phyloP scores from a whole-genome alignment of 495 filamentous ascomycete genomes.

The Elaphomyces granulatus region DNA sequence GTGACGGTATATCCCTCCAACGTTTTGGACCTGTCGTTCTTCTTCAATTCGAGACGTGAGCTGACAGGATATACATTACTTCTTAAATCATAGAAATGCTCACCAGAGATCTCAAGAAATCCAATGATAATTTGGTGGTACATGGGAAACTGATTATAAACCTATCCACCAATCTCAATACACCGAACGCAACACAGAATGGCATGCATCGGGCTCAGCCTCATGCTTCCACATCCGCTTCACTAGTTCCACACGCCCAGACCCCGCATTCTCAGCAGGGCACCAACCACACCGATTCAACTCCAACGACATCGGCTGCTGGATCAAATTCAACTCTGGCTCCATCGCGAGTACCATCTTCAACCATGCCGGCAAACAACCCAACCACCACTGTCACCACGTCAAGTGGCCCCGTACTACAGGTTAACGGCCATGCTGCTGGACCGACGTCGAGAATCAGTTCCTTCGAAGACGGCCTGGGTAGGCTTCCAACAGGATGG shows the following conservation, averaged over 20 bases:
- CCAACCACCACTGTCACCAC: constrained; percentile 11
- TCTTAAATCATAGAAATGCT: constrained; percentile 89
- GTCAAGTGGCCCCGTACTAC: constrained; percentile 27
- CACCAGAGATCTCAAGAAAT: constrained; percentile 95
- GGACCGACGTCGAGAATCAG: constrained; percentile 48
- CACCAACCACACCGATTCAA: constrained; percentile 20
- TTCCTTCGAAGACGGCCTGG: constrained; percentile 90
- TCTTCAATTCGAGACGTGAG: constrained; percentile 7
- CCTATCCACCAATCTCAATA: constrained; percentile 71
- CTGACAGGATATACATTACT: no score
- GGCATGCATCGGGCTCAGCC: constrained; percentile 24
- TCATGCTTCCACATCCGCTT: constrained; percentile 26
- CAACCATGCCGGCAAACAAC: constrained; percentile 18
- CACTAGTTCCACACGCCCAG: constrained; percentile 27
- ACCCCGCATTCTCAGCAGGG: constrained; percentile 18
- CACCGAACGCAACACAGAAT: constrained; percentile 35
- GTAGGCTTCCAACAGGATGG: constrained; percentile 86
- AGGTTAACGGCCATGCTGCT: constrained; percentile 21
- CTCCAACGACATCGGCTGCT: constrained; percentile 9
- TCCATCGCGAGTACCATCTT: constrained; percentile 27
- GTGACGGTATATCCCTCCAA: constrained; percentile 59
- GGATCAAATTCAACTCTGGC: constrained; percentile 25
- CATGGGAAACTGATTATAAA: constrained; percentile 96
- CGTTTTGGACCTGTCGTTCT: constrained; percentile 4
- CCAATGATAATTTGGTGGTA: constrained; percentile 92